Evolutionary conservation across 352 stramenopile genomes (phyloP).

Genomic region (Pythium angustatum): DNA sequence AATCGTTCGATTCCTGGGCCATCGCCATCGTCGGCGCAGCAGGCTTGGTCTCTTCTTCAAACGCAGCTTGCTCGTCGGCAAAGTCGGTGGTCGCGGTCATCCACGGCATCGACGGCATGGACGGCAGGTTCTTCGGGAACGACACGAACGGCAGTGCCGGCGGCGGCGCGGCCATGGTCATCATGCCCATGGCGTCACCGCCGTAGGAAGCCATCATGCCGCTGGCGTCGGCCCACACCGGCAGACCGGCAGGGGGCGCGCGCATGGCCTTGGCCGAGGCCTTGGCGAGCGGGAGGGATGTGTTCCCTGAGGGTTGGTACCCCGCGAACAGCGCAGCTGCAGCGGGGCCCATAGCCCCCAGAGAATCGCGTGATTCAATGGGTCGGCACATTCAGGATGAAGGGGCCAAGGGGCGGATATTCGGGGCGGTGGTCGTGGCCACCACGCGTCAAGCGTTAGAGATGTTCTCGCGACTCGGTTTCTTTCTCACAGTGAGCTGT

Average conservation of each 20-base stretch:
- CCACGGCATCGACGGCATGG: constrained; percentile 67
- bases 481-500: constrained; percentile 36
- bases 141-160: constrained; percentile 70
- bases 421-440: constrained; percentile 17
- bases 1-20: constrained; percentile 35
- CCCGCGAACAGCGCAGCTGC: constrained; percentile 73
- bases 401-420: constrained; percentile 20
- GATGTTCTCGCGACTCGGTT: constrained; percentile 26
- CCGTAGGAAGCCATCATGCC: constrained; percentile 27
- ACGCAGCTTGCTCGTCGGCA: constrained; percentile 41
- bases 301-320: constrained; percentile 63
- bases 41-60: constrained; percentile 41
- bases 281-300: constrained; percentile 27
- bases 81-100: constrained; percentile 40
- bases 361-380: constrained; percentile 83
- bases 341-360: constrained; percentile 74
- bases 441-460: constrained; percentile 8
- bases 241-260: background rate
- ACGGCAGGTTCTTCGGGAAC: constrained; percentile 59
- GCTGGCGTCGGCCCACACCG: constrained; percentile 32
- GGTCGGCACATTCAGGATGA: constrained; percentile 68
- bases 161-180: constrained; percentile 60
- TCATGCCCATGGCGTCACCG: constrained; percentile 38
- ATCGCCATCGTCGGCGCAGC: constrained; percentile 7
- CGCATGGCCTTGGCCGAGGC: constrained; percentile 12